A percentile compares a stretch with the other conserved stretches of the same genome.
Conservation (phyloP, 148 eudicot genomes). For the Rhododendron molle region DNA sequence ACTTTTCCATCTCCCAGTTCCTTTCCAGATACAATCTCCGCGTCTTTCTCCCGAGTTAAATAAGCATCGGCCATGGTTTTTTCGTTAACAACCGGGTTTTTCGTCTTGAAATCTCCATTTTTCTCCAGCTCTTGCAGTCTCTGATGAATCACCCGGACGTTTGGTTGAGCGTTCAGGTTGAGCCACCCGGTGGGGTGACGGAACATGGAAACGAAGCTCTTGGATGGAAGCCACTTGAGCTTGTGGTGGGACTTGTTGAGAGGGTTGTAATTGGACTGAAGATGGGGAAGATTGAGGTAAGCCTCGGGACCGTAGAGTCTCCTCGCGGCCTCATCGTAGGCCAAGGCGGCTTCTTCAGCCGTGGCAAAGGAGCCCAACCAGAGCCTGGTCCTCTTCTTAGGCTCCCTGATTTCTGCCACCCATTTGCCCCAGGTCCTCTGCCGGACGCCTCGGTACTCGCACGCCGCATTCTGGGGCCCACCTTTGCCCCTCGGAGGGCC, state of each 20-base stretch:
- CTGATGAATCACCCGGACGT: slow-evolving; percentile 71
- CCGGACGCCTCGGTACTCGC: slow-evolving; percentile 84
- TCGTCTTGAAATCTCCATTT: slow-evolving; percentile 22
- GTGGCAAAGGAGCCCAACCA: slow-evolving; percentile 96
- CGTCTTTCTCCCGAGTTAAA: slow-evolving; percentile 2
- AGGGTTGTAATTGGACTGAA: slow-evolving; percentile 69
- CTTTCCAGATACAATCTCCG: slow-evolving; percentile 11
- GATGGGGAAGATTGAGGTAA: slow-evolving; percentile 78
- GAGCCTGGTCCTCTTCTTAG: slow-evolving; percentile 83
- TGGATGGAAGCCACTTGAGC: slow-evolving; percentile 48
- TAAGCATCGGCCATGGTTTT: slow-evolving; percentile 2
- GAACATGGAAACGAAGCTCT: slow-evolving; percentile 37
- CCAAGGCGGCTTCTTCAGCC: slow-evolving; percentile 95
- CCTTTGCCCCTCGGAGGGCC: slow-evolving; percentile 95
- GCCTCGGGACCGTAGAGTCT: slow-evolving; percentile 83
- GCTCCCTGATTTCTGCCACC: slow-evolving; percentile 96
- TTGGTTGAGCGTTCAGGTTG: slow-evolving; percentile 77
- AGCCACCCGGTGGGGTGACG: slow-evolving; percentile 46
- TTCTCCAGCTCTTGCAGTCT: slow-evolving; percentile 74
- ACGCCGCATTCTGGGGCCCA: slow-evolving; percentile 76
- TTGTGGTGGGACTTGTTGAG: slow-evolving; percentile 61
- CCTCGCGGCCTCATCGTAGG: slow-evolving; percentile 93
- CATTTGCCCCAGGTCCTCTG: slow-evolving; percentile 96
- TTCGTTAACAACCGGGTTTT: background rate
- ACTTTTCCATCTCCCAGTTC: slow-evolving; percentile 4